phyloP scores from a whole-genome alignment of 2,329 filamentous ascomycete genomes.

The Phialophora expanda region DNA sequence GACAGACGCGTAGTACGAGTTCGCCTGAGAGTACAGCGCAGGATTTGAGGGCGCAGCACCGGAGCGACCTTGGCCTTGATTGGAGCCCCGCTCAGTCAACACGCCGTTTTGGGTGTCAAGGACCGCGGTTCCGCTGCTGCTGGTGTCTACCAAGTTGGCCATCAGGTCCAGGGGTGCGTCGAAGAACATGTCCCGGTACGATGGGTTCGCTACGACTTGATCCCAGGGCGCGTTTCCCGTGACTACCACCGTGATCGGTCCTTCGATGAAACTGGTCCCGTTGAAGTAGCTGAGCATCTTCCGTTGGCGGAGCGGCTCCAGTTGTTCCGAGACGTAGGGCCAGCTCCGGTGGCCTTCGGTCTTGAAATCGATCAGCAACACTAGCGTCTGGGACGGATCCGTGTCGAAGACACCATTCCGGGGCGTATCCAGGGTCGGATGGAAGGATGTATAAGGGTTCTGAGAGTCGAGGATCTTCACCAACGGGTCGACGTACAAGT shows the following conservation, averaged over 20 bases:
- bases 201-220: constrained; percentile 52
- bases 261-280: constrained; percentile 48
- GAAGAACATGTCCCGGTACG: constrained; percentile 62
- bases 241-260: constrained; percentile 60
- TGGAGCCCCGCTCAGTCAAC: constrained; percentile 25
- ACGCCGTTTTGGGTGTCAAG: constrained; percentile 4
- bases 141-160: constrained; percentile 28
- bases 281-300: constrained; percentile 60
- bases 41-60: constrained; percentile 48
- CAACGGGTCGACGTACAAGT: constrained; percentile 60
- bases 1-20: constrained; percentile 64
- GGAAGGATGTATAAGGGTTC: constrained; percentile 52
- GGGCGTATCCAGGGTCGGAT: constrained; percentile 40
- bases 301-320: constrained; percentile 54
- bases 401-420: constrained; percentile 58
- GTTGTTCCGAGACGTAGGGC: constrained; percentile 49
- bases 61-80: constrained; percentile 53
- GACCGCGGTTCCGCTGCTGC: neutral
- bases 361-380: constrained; percentile 61
- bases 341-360: constrained; percentile 48
- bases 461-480: constrained; percentile 56
- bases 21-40: constrained; percentile 54
- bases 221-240: constrained; percentile 60
- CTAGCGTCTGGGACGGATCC: constrained; percentile 54
- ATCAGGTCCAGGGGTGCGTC: constrained; percentile 57